Conservation (phyloP, 345 rosid species). For the Lepidium didymum region DNA sequence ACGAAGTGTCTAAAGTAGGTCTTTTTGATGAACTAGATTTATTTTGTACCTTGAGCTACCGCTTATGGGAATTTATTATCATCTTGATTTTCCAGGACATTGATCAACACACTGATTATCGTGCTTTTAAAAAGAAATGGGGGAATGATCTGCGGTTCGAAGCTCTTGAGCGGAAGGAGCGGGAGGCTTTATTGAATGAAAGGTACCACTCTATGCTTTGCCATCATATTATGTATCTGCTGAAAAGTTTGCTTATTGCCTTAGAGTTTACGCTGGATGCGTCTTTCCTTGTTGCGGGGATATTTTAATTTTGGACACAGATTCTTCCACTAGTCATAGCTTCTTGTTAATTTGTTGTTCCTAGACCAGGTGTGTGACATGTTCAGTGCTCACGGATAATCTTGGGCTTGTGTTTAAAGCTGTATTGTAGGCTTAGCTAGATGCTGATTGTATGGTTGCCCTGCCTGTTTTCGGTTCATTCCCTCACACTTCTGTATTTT, state of each 20-base stretch:
- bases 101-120: constrained; percentile 71
- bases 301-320: neutral
- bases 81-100: constrained; percentile 52
- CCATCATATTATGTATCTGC: neutral
- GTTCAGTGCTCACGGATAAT: neutral
- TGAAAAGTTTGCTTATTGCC: neutral
- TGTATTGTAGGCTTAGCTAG: neutral
- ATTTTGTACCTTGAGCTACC: neutral
- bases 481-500: neutral
- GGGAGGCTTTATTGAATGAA: constrained; percentile 73
- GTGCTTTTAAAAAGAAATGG: constrained; percentile 77
- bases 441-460: neutral
- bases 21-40: neutral
- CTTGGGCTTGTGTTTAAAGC: neutral
- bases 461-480: neutral
- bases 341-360: neutral
- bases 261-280: neutral
- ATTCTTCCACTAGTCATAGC: neutral
- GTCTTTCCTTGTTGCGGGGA: neutral
- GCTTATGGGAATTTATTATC: too few relatives aligned
- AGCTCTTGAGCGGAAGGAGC: constrained; percentile 81
- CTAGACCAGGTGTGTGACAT: neutral
- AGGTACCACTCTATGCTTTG: constrained; percentile 44
- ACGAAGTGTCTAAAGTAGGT: constrained; percentile 66
- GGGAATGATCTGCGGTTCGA: constrained; percentile 77